Conservation (phyloP, 176 grass and related monocot species). For the Aegilops umbellulata region DNA sequence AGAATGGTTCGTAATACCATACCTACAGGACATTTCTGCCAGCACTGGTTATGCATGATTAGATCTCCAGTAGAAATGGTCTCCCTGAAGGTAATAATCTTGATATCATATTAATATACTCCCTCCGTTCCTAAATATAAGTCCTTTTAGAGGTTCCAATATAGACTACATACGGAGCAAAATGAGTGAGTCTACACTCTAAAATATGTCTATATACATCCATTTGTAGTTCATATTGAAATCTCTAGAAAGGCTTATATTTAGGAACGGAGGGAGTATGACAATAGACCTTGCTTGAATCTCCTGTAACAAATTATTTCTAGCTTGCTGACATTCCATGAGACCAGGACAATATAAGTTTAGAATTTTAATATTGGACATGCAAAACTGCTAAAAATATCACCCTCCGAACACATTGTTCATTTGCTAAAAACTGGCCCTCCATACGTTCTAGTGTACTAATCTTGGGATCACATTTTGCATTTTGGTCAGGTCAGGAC, state of each 20-base stretch:
- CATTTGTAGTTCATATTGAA: too few species aligned
- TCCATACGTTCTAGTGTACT: not conserved
- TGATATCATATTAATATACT: not conserved
- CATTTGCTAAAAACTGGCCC: not conserved
- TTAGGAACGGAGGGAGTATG: too few species aligned
- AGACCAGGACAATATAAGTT: not conserved
- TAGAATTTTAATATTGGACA: not conserved
- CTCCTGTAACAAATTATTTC: not conserved
- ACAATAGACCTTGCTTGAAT: not conserved
- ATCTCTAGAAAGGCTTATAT: too few species aligned
- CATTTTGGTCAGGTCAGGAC: not conserved
- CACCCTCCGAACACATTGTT: not conserved
- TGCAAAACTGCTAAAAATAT: not conserved
- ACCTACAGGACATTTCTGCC: not conserved
- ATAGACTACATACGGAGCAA: too few species aligned
- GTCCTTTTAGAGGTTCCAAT: too few species aligned
- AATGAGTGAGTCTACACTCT: too few species aligned
- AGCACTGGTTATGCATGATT: not conserved
- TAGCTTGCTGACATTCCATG: not conserved
- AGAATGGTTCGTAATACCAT: not conserved
- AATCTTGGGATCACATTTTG: not conserved
- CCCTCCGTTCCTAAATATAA: too few species aligned
- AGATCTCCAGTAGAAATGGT: not conserved
- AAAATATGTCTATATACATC: too few species aligned
- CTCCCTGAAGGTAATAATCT: conserved; percentile 24